Conservation (phyloP, 805 yeast species). For the Tetrapisispora taiwanensis region DNA sequence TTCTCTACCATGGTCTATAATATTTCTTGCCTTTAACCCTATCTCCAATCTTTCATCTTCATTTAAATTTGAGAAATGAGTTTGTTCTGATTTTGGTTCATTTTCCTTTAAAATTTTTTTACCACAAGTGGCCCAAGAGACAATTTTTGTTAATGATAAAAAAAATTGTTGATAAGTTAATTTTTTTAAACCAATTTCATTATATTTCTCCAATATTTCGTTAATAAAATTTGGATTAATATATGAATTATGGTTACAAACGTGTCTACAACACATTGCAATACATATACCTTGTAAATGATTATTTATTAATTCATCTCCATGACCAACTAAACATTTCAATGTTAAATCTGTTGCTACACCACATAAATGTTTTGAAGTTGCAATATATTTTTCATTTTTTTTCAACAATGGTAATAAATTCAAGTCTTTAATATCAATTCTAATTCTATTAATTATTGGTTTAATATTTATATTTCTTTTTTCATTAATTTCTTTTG, state of each 20-base stretch:
- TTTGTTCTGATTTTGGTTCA: neutral
- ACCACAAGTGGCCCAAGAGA: conserved; percentile 88
- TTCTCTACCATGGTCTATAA: conserved; percentile 63
- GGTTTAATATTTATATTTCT: neutral
- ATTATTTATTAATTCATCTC: neutral
- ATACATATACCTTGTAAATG: conserved; percentile 51
- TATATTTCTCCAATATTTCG: conserved; percentile 32
- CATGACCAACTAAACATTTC: conserved; percentile 43
- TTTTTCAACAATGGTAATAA: conserved; percentile 36
- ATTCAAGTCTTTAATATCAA: conserved; percentile 71
- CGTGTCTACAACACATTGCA: conserved; percentile 91
- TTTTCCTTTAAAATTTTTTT: conserved; percentile 10
- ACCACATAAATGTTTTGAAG: conserved; percentile 88
- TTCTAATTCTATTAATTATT: conserved; percentile 28
- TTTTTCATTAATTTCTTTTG: conserved; percentile 17
- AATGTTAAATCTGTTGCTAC: conserved; percentile 86
- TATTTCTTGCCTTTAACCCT: conserved; percentile 61
- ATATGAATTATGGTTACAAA: conserved; percentile 48
- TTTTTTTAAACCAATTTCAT: conserved; percentile 6
- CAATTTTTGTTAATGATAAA: conserved; percentile 46
- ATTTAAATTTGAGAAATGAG: conserved; percentile 39
- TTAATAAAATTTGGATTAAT: conserved; percentile 20
- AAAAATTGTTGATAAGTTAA: conserved; percentile 30
- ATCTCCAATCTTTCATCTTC: conserved; percentile 42
- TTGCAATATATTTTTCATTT: conserved; percentile 35